These are phyloP conservation scores for Sesbania bispinosa DNA, from an alignment of 306 rosid genomes.

Conservation along the genomic window DNA sequence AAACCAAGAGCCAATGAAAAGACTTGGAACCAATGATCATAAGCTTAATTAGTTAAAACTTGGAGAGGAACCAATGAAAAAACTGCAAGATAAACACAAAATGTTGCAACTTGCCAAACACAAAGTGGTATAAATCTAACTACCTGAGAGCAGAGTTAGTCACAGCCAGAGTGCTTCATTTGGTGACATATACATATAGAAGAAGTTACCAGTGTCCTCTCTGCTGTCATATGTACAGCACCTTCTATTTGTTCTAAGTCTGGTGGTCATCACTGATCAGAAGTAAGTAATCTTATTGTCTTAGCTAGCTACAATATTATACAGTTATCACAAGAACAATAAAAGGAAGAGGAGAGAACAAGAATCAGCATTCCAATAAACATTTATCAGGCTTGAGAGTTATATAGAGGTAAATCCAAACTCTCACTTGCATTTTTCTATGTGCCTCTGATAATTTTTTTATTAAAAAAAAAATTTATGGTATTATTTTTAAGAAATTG, in stretches of 20 bases:
- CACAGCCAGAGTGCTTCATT: conserved; percentile 31
- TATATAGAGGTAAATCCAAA: conserved; percentile 8
- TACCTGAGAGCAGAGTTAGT: neutral
- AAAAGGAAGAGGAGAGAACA: neutral
- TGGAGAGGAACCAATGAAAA: neutral
- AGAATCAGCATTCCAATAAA: neutral
- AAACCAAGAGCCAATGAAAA: conserved; percentile 5
- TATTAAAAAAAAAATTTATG: too few species aligned
- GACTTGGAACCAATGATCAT: neutral
- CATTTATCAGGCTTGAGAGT: neutral
- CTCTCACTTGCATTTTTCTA: neutral
- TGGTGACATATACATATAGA: conserved; percentile 12
- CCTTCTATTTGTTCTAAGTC: too few species aligned
- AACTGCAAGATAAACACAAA: neutral
- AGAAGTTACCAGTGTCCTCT: conserved; percentile 20
- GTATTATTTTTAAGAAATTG: too few species aligned
- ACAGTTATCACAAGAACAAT: neutral
- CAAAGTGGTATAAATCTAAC: conserved; percentile 21
- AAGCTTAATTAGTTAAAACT: conserved; percentile 12
- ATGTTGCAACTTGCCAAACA: too few species aligned
- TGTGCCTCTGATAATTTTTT: too few species aligned
- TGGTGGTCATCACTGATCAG: too few species aligned
- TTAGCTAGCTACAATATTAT: neutral
- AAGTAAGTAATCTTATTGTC: too few species aligned
- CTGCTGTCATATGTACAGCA: conserved; percentile 10